These are phyloP conservation scores for Protomyces arabidopsidicola DNA, from an alignment of 1,139 yeast genomes.

Conservation along the genomic window DNA sequence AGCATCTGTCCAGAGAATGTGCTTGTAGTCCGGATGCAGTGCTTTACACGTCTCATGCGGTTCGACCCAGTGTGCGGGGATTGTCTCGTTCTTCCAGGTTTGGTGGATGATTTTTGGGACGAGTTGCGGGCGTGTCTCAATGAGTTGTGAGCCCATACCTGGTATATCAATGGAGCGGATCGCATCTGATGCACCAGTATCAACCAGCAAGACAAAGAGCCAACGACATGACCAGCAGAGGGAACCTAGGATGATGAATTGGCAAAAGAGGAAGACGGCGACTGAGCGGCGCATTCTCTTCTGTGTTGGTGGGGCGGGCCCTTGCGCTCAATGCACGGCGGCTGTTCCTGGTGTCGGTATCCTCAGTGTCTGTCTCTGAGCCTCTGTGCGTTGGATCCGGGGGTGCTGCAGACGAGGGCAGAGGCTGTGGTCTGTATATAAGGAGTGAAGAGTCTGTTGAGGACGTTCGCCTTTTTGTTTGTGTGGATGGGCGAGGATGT, in stretches of 20 bases:
- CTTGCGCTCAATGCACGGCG: no score
- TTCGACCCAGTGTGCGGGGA: constrained; percentile 75
- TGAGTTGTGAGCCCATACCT: constrained; percentile 48
- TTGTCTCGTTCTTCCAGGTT: constrained; percentile 71
- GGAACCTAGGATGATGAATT: constrained; percentile 29
- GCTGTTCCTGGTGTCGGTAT: no score
- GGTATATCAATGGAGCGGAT: constrained; percentile 37
- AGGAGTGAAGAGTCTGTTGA: no score
- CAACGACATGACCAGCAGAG: constrained; percentile 36
- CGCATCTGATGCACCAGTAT: constrained; percentile 45
- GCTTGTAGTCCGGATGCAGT: constrained; percentile 79
- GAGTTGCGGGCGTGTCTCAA: constrained; percentile 36
- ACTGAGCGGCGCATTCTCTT: constrained; percentile 17
- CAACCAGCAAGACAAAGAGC: constrained; percentile 67
- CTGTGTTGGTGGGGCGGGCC: no score
- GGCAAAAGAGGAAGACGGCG: constrained; percentile 24
- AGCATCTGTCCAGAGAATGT: constrained; percentile 86
- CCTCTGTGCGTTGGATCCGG: no score
- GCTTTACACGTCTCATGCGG: constrained; percentile 74
- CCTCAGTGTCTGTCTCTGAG: no score
- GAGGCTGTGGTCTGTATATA: no score
- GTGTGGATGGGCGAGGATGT: no score
- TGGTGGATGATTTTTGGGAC: constrained; percentile 92
- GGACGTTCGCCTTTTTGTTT: no score
- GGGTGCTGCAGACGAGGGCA: no score